phyloP scores from a whole-genome alignment of 2,329 filamentous ascomycete species.

The Stagonosporopsis rhizophila region DNA sequence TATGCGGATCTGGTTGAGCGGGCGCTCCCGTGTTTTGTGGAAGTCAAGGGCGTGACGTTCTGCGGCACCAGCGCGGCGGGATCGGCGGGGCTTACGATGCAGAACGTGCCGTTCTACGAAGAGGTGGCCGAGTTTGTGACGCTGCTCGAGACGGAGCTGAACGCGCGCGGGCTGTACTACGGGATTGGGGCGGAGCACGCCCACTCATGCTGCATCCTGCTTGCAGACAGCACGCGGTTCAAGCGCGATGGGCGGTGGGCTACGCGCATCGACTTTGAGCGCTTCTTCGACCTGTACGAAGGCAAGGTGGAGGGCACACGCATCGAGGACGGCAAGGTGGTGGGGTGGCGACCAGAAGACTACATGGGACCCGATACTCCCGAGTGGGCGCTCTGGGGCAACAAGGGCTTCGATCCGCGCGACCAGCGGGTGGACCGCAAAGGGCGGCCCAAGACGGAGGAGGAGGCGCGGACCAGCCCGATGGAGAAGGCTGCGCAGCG shows the following conservation, averaged over 20 bases:
- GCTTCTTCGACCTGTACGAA: slow-evolving; percentile 86
- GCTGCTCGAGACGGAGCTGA: slow-evolving; percentile 73
- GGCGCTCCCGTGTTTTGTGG: slow-evolving; percentile 88
- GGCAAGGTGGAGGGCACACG: slow-evolving; percentile 50
- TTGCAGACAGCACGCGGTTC: slow-evolving; percentile 80
- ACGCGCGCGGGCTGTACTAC: slow-evolving; percentile 75
- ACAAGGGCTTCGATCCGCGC: slow-evolving; percentile 90
- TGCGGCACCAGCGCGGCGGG: slow-evolving; percentile 89
- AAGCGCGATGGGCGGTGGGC: slow-evolving; percentile 81
- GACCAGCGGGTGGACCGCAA: slow-evolving; percentile 89
- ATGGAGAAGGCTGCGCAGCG: slow-evolving; percentile 7
- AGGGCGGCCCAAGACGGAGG: slow-evolving; percentile 60
- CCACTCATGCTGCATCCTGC: slow-evolving; percentile 89
- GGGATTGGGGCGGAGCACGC: slow-evolving; percentile 95
- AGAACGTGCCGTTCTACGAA: slow-evolving; percentile 95
- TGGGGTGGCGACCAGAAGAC: slow-evolving; percentile 84
- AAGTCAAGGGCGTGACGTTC: slow-evolving; percentile 96
- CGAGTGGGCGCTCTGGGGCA: slow-evolving; percentile 94
- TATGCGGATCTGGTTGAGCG: slow-evolving; percentile 89
- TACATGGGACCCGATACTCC: slow-evolving; percentile 86
- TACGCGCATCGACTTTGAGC: slow-evolving; percentile 87
- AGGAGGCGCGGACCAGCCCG: slow-evolving; percentile 11
- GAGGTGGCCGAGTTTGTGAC: slow-evolving; percentile 85
- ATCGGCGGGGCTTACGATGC: slow-evolving; percentile 90
- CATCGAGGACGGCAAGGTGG: slow-evolving; percentile 53